These are phyloP conservation scores for Lanzia echinophila DNA, from an alignment of 2,329 filamentous ascomycete genomes.

Conservation along the genomic window DNA sequence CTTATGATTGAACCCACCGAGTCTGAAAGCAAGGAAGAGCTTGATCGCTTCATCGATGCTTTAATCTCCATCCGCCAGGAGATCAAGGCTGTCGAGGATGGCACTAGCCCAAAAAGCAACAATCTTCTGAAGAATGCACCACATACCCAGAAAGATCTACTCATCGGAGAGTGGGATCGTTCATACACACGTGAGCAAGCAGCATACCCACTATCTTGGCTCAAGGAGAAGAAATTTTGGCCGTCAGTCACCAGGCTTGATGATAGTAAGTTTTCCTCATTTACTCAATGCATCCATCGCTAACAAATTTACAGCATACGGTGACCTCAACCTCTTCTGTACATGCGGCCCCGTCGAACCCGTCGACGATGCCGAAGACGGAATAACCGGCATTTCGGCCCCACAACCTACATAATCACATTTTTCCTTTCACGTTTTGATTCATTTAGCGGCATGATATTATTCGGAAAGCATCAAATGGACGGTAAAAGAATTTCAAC, in stretches of 20 bases:
- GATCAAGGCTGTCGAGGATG: slow-evolving; percentile 77
- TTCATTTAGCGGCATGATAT: slow-evolving; percentile 1
- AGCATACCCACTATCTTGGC: slow-evolving; percentile 75
- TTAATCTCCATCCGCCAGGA: slow-evolving; percentile 80
- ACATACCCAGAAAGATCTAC: slow-evolving; percentile 75
- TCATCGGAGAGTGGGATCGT: slow-evolving; percentile 73
- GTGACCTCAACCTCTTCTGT: slow-evolving; percentile 90
- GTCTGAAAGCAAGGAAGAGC: slow-evolving; percentile 83
- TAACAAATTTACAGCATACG: slow-evolving; percentile 55
- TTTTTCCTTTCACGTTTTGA: slow-evolving; percentile 5
- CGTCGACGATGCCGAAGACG: slow-evolving; percentile 46
- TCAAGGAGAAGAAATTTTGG: slow-evolving; percentile 98
- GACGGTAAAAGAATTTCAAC: background rate
- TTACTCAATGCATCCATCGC: slow-evolving; percentile 10
- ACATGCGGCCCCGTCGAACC: slow-evolving; percentile 86
- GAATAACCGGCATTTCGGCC: slow-evolving; percentile 21
- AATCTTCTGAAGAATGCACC: slow-evolving; percentile 89
- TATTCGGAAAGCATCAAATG: slow-evolving; percentile 1
- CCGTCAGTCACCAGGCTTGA: slow-evolving; percentile 79
- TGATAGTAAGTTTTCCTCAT: slow-evolving; percentile 58
- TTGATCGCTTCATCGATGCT: slow-evolving; percentile 89
- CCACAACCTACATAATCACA: slow-evolving; percentile 20
- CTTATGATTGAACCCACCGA: slow-evolving; percentile 98
- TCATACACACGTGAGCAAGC: slow-evolving; percentile 75
- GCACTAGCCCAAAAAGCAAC: slow-evolving; percentile 62